These are phyloP conservation scores for Blastobotrys raffinosifermentans DNA, from an alignment of 1,139 yeast species.

Conservation along the genomic window DNA sequence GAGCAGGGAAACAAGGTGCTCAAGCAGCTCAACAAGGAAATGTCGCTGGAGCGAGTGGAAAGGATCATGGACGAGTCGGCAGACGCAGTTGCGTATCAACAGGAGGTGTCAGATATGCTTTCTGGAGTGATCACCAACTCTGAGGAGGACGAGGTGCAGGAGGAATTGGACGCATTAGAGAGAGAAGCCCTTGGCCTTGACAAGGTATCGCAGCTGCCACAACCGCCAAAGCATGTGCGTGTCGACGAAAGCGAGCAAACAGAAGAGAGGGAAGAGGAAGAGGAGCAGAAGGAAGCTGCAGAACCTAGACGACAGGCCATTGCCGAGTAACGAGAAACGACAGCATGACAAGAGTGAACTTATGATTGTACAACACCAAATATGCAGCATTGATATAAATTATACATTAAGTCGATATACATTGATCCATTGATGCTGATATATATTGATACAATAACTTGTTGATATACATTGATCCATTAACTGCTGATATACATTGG, in stretches of 20 bases:
- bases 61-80: constrained; percentile 76
- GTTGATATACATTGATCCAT: no score
- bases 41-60: constrained; percentile 76
- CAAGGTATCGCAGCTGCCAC: constrained; percentile 22
- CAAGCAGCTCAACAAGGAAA: constrained; percentile 66
- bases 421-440: no score
- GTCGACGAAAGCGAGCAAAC: constrained; percentile 25
- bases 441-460: no score
- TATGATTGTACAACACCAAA: no score
- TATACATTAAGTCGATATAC: no score
- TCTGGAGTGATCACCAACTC: constrained; percentile 43
- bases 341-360: no score
- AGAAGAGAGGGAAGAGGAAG: constrained; percentile 18
- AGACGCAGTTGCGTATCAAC: constrained; percentile 74
- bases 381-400: no score
- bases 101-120: constrained; percentile 46
- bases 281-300: constrained; percentile 20
- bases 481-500: no score
- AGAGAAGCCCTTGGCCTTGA: constrained; percentile 33
- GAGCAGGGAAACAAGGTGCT: constrained; percentile 74
- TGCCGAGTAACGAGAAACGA: constrained; percentile 7
- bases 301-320: constrained; percentile 8
- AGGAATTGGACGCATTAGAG: constrained; percentile 50
- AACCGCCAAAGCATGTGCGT: constrained; percentile 18
- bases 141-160: constrained; percentile 64